Conservation (phyloP, 192 early-diverging fungal genomes). For the Gonapodya prolifera region DNA sequence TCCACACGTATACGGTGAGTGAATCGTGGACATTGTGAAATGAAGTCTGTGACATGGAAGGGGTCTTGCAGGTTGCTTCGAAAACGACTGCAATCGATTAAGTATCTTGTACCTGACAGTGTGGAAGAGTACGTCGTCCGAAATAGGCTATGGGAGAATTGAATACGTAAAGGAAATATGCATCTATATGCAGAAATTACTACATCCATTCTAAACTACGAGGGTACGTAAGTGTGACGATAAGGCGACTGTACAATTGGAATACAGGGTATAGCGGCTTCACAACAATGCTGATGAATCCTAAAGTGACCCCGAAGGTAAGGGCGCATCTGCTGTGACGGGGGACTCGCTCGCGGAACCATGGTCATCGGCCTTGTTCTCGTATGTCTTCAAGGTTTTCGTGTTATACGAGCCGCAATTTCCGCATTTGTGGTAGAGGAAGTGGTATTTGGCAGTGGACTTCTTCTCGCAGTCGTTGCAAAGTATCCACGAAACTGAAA, state of each 20-base stretch:
- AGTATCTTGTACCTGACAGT: background rate
- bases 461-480: constrained; percentile 94
- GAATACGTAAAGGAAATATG: background rate
- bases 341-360: background rate
- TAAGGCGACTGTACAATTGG: background rate
- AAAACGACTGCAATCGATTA: background rate
- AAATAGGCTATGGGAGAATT: background rate
- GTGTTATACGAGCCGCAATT: constrained; percentile 88
- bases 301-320: background rate
- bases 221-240: background rate
- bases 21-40: too few species aligned
- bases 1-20: constrained; percentile 40
- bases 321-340: background rate
- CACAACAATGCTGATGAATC: background rate
- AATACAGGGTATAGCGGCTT: too few species aligned
- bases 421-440: constrained; percentile 88
- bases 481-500: background rate
- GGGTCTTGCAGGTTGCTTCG: background rate
- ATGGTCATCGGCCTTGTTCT: constrained; percentile 9
- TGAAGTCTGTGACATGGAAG: too few species aligned
- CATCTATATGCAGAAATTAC: background rate
- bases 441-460: constrained; percentile 77
- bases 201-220: background rate
- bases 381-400: constrained; percentile 53
- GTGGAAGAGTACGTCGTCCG: background rate